These are phyloP conservation scores for Podosphaera xanthii DNA, from an alignment of 2,329 filamentous ascomycete genomes.

Conservation along the genomic window DNA sequence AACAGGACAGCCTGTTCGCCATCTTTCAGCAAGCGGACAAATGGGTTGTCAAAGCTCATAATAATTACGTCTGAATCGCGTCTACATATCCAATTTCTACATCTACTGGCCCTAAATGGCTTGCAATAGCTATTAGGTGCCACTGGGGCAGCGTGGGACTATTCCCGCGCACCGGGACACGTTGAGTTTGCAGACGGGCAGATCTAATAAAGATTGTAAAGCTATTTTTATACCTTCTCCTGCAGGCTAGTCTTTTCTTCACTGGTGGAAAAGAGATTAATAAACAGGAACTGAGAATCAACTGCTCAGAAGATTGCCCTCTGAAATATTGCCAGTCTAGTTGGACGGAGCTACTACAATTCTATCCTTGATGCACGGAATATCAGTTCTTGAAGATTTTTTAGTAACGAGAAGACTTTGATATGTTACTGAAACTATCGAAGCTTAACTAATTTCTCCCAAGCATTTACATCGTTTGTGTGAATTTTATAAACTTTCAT, in stretches of 20 bases:
- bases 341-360: not conserved
- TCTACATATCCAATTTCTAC: not conserved
- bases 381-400: too few species aligned
- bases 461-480: not conserved
- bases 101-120: slow-evolving; percentile 26
- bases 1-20: too few species aligned
- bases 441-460: not conserved
- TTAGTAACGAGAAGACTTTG: too few species aligned
- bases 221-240: not conserved
- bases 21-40: too few species aligned
- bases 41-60: too few species aligned
- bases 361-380: not conserved
- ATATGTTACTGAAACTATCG: not conserved
- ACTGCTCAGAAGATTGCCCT: not conserved
- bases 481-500: not conserved
- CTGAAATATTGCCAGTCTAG: not conserved
- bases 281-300: not conserved
- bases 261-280: not conserved
- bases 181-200: not conserved
- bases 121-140: slow-evolving; percentile 30
- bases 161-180: slow-evolving; percentile 33
- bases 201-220: not conserved
- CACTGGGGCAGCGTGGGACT: slow-evolving; percentile 34
- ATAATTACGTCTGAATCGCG: too few species aligned
- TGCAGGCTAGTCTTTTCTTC: not conserved